Conservation (phyloP, 495 filamentous ascomycete genomes). For the Viridothelium virens region DNA sequence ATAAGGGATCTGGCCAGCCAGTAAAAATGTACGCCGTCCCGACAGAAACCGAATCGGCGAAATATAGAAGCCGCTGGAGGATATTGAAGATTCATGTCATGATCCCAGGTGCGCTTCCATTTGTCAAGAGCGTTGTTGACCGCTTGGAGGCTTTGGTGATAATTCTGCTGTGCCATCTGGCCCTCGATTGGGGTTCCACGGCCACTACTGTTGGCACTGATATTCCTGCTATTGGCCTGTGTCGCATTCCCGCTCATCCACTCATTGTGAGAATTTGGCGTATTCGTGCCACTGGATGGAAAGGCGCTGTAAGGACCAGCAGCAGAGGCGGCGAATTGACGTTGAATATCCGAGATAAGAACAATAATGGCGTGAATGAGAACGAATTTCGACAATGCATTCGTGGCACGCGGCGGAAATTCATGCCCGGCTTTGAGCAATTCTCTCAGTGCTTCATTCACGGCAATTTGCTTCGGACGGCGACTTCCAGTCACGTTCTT, state of each 20-base stretch:
- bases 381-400: conserved; percentile 60
- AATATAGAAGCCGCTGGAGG: conserved; percentile 40
- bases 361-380: conserved; percentile 55
- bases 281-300: conserved; percentile 35
- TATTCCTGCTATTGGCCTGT: conserved; percentile 25
- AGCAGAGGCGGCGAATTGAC: neutral
- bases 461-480: conserved; percentile 50
- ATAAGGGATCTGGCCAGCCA: conserved; percentile 51
- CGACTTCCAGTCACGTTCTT: conserved; percentile 52
- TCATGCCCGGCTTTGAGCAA: conserved; percentile 45
- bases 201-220: conserved; percentile 39
- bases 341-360: conserved; percentile 29
- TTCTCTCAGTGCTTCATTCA: conserved; percentile 47
- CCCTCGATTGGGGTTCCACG: conserved; percentile 43
- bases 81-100: conserved; percentile 56
- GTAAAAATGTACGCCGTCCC: conserved; percentile 59
- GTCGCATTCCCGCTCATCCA: conserved; percentile 37
- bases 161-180: conserved; percentile 14
- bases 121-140: conserved; percentile 47
- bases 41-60: conserved; percentile 52
- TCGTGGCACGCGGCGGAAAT: conserved; percentile 51
- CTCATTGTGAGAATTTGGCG: conserved; percentile 43
- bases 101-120: conserved; percentile 59
- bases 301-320: conserved; percentile 12
- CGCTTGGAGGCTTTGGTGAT: conserved; percentile 33